Conservation (phyloP, 2,329 filamentous ascomycete genomes). For the Cryphonectria parasitica region DNA sequence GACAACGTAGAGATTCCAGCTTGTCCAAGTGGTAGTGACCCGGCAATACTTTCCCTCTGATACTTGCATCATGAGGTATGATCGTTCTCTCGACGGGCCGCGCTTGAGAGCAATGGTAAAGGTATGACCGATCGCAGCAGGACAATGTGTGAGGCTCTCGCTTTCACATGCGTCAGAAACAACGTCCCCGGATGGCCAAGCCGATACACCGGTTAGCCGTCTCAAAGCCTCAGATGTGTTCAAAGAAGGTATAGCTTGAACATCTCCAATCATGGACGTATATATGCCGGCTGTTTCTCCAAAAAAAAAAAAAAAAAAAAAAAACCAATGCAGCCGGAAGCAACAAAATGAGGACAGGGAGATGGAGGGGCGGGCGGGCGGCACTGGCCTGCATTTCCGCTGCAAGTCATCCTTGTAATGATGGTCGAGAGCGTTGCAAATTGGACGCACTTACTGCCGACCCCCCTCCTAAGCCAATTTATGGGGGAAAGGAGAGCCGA, state of each 20-base stretch:
- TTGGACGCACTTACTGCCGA: background rate
- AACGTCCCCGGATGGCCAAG: background rate
- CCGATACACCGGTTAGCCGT: background rate
- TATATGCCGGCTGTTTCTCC: background rate
- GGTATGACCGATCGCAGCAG: background rate
- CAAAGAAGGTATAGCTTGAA: background rate
- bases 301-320: too few relatives aligned
- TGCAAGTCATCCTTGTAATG: slow-evolving; percentile 7
- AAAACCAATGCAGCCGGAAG: background rate
- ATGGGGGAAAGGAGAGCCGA: background rate
- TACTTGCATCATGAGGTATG: background rate
- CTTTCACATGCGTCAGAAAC: background rate
- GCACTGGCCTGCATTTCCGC: slow-evolving; percentile 1
- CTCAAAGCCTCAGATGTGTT: background rate
- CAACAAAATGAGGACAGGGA: background rate
- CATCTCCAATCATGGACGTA: background rate
- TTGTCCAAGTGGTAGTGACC: background rate
- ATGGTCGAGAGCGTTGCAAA: slow-evolving; percentile 1
- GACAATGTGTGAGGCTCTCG: background rate
- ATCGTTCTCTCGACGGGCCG: background rate
- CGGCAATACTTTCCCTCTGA: background rate
- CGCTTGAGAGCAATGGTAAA: background rate
- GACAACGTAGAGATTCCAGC: background rate
- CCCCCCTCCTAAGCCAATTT: background rate
- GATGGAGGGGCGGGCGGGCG: slow-evolving; percentile 6